Conservation (phyloP, 768 basidiomycete species). For the Hericium alpestre region DNA sequence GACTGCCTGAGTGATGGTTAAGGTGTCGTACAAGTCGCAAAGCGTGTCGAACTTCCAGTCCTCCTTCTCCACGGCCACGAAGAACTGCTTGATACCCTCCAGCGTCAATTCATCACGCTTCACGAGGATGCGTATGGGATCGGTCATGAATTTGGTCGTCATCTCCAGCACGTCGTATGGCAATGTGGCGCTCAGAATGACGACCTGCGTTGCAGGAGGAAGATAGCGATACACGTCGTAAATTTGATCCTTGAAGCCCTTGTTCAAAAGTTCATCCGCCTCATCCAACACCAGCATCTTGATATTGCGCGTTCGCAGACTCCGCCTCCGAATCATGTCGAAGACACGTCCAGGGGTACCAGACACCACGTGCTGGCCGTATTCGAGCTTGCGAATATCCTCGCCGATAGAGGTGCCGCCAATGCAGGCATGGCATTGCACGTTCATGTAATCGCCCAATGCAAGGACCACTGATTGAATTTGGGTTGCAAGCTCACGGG, state of each 20-base stretch:
- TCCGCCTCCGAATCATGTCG: conserved; percentile 95
- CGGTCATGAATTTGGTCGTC: conserved; percentile 99
- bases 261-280: conserved; percentile 93
- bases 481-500: conserved; percentile 98
- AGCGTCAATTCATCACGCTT: conserved; percentile 98
- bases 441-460: conserved; percentile 97
- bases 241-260: conserved; percentile 98
- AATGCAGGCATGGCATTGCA: conserved; percentile 97
- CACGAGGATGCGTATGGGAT: conserved; percentile 95
- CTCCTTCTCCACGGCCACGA: conserved; percentile 98
- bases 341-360: conserved; percentile 97
- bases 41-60: conserved; percentile 99
- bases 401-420: conserved; percentile 96
- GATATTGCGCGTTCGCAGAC: conserved; percentile 90
- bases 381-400: conserved; percentile 94
- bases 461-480: conserved; percentile 96
- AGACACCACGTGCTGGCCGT: conserved; percentile 94
- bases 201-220: conserved; percentile 94
- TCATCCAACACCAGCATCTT: conserved; percentile 95
- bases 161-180: conserved; percentile 97
- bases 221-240: conserved; percentile 98
- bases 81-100: conserved; percentile 94
- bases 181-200: conserved; percentile 89
- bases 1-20: conserved; percentile 98
- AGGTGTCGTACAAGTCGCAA: conserved; percentile 93